Percentiles rank a stretch among this genome's conserved stretches.
Evolutionary conservation across 2,329 filamentous ascomycete genomes (phyloP).

Genomic region (Colletotrichum tanaceti): DNA sequence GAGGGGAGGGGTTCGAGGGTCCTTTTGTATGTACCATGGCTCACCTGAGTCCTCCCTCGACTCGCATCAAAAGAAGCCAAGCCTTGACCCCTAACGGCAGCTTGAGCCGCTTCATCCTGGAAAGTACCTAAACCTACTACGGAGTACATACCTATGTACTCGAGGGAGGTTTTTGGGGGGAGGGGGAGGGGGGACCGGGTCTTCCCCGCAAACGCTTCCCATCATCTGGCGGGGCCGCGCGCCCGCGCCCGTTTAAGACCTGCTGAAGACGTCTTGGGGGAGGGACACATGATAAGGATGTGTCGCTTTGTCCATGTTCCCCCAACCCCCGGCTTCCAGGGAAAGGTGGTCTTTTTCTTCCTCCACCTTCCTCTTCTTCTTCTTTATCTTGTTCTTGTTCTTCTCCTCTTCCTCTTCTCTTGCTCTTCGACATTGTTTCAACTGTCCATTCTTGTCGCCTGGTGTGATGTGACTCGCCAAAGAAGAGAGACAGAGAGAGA

Average conservation of each 20-base stretch:
- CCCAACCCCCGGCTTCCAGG: background rate
- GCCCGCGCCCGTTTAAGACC: conserved; percentile 2
- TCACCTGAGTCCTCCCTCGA: too few relatives aligned
- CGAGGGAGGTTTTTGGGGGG: too few relatives aligned
- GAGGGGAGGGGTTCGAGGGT: background rate
- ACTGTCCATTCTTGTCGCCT: too few relatives aligned
- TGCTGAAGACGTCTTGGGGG: conserved; percentile 7
- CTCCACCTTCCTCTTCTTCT: background rate
- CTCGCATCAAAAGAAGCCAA: background rate
- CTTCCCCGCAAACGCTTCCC: conserved; percentile 31
- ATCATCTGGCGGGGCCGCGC: conserved; percentile 31
- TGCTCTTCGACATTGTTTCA: too few relatives aligned
- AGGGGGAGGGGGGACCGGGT: conserved; percentile 15
- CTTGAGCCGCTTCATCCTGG: conserved; percentile 14
- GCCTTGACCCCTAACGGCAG: background rate
- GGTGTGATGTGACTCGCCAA: conserved; percentile 6
- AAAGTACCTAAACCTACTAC: background rate
- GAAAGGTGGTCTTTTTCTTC: background rate
- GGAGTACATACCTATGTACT: too few relatives aligned
- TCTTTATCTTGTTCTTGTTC: too few relatives aligned
- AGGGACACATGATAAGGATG: conserved; percentile 26
- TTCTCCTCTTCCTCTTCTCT: background rate
- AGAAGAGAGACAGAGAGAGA: background rate
- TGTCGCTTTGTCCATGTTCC: conserved; percentile 25
- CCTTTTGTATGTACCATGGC: conserved; percentile 2